Evolutionary conservation across 768 basidiomycete genomes (phyloP).

Genomic region (Porphyrellus cyaneotinctus): DNA sequence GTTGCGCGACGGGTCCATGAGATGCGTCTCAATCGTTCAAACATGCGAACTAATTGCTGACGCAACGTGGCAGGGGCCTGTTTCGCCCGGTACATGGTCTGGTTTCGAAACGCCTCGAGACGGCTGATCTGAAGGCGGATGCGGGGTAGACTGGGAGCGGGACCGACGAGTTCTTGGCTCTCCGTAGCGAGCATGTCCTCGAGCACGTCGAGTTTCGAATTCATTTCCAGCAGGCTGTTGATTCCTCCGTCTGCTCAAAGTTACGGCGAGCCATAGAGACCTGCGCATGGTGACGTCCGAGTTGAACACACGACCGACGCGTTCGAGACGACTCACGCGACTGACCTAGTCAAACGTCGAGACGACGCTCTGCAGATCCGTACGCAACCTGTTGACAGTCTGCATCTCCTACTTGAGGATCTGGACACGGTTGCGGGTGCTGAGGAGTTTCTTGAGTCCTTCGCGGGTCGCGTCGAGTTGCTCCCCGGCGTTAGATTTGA

Average conservation of each 20-base stretch:
- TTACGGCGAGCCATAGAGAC: constrained; percentile 95
- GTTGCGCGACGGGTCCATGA: constrained; percentile 71
- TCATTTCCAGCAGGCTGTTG: constrained; percentile 90
- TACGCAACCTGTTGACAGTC: constrained; percentile 69
- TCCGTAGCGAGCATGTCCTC: constrained; percentile 76
- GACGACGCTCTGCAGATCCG: constrained; percentile 70
- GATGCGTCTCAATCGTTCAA: constrained; percentile 86
- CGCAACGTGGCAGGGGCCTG: constrained; percentile 65
- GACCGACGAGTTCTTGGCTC: constrained; percentile 70
- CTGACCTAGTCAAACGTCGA: constrained; percentile 95
- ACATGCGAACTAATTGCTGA: constrained; percentile 68
- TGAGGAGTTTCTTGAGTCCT: constrained; percentile 76
- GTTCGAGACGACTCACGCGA: constrained; percentile 40
- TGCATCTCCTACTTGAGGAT: constrained; percentile 83
- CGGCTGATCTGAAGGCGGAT: constrained; percentile 91
- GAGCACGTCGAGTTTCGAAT: constrained; percentile 72
- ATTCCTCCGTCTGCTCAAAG: constrained; percentile 92
- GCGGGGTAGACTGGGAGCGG: constrained; percentile 81
- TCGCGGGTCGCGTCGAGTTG: constrained; percentile 89
- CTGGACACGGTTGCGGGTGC: constrained; percentile 74
- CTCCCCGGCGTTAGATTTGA: constrained; percentile 88
- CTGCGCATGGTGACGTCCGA: constrained; percentile 38
- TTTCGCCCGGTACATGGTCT: constrained; percentile 93
- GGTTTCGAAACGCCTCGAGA: constrained; percentile 90
- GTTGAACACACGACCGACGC: neutral